Evolutionary conservation across 257 asterid species (phyloP), one percentile per base, ranked within the genome.

Genomic region (Galeopsis tetrahit): DNA sequence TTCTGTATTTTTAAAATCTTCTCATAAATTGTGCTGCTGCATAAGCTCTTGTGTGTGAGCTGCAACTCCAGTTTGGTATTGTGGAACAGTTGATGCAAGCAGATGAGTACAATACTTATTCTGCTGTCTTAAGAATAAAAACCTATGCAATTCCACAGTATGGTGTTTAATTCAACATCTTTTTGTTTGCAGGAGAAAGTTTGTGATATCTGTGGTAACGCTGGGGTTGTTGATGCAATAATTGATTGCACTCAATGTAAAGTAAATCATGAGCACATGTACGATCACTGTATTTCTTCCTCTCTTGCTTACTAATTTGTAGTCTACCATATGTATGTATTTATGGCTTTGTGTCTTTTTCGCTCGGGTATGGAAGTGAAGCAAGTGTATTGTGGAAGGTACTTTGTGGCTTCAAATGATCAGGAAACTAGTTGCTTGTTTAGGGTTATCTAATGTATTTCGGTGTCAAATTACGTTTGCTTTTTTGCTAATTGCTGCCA

Each of bases 161-260:
- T 32, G 68, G 52, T 52, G 39, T 62, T 38, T 63, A 63, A 75
- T 76, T 77, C 63, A 46, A 10, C 62, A 6, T 38, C 64, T 10
- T 63, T 21, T 74, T 51, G 44, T 79, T 77, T 86, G 80, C 85
- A 91, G 97, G 88, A 65, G 69, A 44, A 49, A 3, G 33, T 71
- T 52, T 91, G 97, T 63, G 77, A 85, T 81, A 72, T 80, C 32
- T 91, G 97, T 70, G 97, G 97, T 59, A 78, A 76, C 63, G 43
- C 51, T 34, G 97, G 96, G 34, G 77, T 66, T 55, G 36, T 11
- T 10, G 85, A 83, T 1, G 84, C 83, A 71, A 44, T 85, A 49
- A 10, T 66, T 55, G 79, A 85, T 49, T 91, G 97, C 79, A 5
- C 56, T 55, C 71, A n/a, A 9, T 91, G 97, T 75, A 83, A 83